Conservation (phyloP, 2,329 filamentous ascomycete species). For the Xylaria sp. region DNA sequence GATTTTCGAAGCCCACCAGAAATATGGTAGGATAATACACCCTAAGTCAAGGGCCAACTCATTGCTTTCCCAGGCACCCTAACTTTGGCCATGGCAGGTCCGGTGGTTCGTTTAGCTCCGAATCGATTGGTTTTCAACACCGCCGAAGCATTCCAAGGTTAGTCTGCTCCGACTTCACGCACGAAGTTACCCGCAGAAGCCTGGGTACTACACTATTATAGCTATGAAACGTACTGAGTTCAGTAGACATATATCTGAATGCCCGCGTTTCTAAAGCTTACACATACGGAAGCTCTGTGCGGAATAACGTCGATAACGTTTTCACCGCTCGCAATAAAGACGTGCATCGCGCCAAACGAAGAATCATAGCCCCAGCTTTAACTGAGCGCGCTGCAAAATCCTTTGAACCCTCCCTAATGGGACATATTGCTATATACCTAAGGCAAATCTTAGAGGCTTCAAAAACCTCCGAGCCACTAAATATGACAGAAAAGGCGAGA, state of each 20-base stretch:
- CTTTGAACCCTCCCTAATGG: background rate
- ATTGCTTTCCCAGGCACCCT: background rate
- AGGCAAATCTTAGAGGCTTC: background rate
- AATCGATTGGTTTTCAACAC: slow-evolving; percentile 31
- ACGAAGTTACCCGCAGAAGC: too few relatives aligned
- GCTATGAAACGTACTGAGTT: background rate
- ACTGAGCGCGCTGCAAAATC: background rate
- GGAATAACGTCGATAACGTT: slow-evolving; percentile 7
- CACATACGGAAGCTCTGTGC: slow-evolving; percentile 24
- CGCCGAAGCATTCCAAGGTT: slow-evolving; percentile 22
- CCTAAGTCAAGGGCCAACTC: background rate
- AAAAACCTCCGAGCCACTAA: slow-evolving; percentile 13
- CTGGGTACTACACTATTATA: background rate
- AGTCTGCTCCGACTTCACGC: background rate
- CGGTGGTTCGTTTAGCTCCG: slow-evolving; percentile 22
- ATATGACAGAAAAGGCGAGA: slow-evolving; percentile 28
- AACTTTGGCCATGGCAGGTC: slow-evolving; percentile 9
- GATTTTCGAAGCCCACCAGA: background rate
- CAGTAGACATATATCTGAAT: slow-evolving; percentile 37
- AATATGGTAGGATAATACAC: slow-evolving; percentile 8
- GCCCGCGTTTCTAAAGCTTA: slow-evolving; percentile 32
- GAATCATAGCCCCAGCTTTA: background rate
- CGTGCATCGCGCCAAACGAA: background rate
- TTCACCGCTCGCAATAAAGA: slow-evolving; percentile 4
- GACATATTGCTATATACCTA: background rate